Conservation (phyloP, 306 rosid genomes). For the Bauhinia variegata region DNA sequence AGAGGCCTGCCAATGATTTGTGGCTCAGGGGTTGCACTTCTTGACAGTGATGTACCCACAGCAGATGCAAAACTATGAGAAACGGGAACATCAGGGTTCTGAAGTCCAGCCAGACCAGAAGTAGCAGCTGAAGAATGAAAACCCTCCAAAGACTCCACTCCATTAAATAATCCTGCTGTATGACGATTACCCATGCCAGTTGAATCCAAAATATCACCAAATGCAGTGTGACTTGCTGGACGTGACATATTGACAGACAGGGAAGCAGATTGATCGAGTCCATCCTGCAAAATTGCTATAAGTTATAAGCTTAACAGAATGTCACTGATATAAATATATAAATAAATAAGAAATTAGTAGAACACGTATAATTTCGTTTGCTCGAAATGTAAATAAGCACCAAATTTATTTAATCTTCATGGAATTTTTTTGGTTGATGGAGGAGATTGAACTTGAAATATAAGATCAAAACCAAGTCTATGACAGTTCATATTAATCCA, state of each 20-base stretch:
- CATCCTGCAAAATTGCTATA: conserved; percentile 66
- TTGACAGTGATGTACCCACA: conserved; percentile 63
- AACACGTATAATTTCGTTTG: conserved; percentile 19
- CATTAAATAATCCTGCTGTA: conserved; percentile 45
- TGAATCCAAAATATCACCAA: conserved; percentile 61
- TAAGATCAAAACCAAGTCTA: conserved; percentile 24
- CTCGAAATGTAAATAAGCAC: conserved; percentile 19
- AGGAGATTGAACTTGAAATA: conserved; percentile 9
- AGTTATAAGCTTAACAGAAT: conserved; percentile 32
- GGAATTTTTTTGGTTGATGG: conserved; percentile 18
- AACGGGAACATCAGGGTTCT: conserved; percentile 49
- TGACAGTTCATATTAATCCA: background rate
- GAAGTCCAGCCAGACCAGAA: conserved; percentile 60
- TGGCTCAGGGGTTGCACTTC: conserved; percentile 76
- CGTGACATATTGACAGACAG: conserved; percentile 62
- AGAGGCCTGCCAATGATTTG: conserved; percentile 67
- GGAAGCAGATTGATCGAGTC: conserved; percentile 66
- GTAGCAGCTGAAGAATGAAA: conserved; percentile 59
- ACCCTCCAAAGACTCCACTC: conserved; percentile 58
- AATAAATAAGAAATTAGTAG: conserved; percentile 22
- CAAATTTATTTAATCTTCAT: conserved; percentile 25
- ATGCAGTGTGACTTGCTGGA: conserved; percentile 70
- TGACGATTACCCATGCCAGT: conserved; percentile 50
- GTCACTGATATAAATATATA: conserved; percentile 30
- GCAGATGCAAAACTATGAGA: conserved; percentile 64